Base-by-base conservation (phyloP, 257 asterid species). In the Thymus quinquecostatus region DNA sequence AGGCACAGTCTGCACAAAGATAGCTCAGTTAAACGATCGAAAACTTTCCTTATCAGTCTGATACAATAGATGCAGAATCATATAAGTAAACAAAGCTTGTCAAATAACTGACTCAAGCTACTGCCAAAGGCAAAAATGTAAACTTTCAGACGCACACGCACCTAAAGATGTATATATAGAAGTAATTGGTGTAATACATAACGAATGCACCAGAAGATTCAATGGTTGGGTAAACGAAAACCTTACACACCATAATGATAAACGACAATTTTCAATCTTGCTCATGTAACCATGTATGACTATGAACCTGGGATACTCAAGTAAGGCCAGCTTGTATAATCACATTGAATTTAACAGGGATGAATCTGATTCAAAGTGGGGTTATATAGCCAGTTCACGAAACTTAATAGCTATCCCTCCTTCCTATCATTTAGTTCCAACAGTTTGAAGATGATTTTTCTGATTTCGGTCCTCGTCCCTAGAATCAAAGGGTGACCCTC, bases 1-100 rank as follows among this genome's bases (percentile, higher is more conserved):
- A 78, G 98, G 96, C 14, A 92, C 97, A 59, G 92, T 83, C 96
- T 91, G 89, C 87, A 86, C 41, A 49, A 4, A 49, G 28, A n/a
- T 28, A 49, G 55, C 13, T 13, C 9, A n/a, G 28, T 49, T 49
- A 49, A n/a, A 54, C 1, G 59, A 54, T 21, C 8, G 59, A 8
- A 54, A 27, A 7, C 8, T 1, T 54, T 29, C 32, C 29, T 27
- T 21, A 0, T 3, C 21, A 27, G 34, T 54, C 12, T 21, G 1
- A 28, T 8, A 53, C 3, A 14, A 21, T 53, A 53, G 59, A 53
- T 53, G 59, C 59, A 53, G 58, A 21, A 53, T 53, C 1, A 8
- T 30, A 54, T 51, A 54, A 51, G 6, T 33, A 54, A 21, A 54
- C 2, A 54, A 54, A 54, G 34, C 59, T 54, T 27, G 13, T 54